These are phyloP conservation scores for Apiotrichum porosum DNA, from an alignment of 1,284 basidiomycete species.

Conservation along the genomic window DNA sequence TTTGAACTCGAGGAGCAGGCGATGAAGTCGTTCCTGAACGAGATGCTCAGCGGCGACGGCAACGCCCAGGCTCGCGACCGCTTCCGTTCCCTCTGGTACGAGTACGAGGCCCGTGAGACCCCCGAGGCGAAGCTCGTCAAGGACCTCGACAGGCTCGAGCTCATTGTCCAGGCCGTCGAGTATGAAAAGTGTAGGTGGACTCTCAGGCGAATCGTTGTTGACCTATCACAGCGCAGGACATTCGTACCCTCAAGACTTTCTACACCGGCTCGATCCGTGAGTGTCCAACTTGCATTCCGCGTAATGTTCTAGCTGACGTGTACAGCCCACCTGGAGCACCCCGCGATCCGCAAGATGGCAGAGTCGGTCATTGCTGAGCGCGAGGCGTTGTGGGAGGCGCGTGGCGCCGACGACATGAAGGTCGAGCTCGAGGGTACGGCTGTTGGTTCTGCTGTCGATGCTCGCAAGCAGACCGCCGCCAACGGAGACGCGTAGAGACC, in stretches of 20 bases:
- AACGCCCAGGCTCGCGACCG: conserved; percentile 64
- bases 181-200: conserved; percentile 51
- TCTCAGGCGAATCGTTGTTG: background rate
- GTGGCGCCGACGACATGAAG: conserved; percentile 37
- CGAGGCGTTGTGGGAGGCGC: conserved; percentile 36
- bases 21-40: conserved; percentile 83
- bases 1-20: conserved; percentile 63
- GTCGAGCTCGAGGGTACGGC: conserved; percentile 26
- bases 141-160: conserved; percentile 88
- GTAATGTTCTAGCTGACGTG: background rate
- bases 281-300: conserved; percentile 2
- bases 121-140: conserved; percentile 88
- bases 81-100: conserved; percentile 79
- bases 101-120: conserved; percentile 81
- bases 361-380: conserved; percentile 59
- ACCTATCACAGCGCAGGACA: conserved; percentile 38
- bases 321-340: conserved; percentile 59
- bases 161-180: conserved; percentile 64
- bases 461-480: background rate
- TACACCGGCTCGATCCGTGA: conserved; percentile 45
- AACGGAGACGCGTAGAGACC: background rate
- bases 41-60: conserved; percentile 72
- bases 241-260: conserved; percentile 43
- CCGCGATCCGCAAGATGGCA: conserved; percentile 73
- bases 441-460: conserved; percentile 17